Base-by-base conservation (phyloP, 108 stramenopile species). In the Cyclotella sp. region DNA sequence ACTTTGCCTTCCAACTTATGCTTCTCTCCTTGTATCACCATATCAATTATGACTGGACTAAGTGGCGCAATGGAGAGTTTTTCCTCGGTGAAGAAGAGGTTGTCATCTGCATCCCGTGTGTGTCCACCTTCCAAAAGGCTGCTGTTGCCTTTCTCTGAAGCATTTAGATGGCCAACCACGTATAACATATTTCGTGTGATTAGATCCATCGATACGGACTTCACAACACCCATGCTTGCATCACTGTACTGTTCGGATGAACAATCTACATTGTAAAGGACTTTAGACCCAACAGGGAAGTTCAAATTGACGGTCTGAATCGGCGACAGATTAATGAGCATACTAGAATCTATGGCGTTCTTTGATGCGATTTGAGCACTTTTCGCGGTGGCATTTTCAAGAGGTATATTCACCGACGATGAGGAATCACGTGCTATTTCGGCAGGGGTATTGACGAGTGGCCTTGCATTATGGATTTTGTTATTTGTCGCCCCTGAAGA, bases 161-260 rank as follows among this genome's bases (percentile, higher is more conserved):
- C 34, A 34, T 34, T 34, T 34, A 34, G 34, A 57, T 57, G 21
- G 4, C 24, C 55, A 24, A 57, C 24, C n/a, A 57, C 55, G 8
- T 24, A 57, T 22, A 57, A 24, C 55, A 57, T 57, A 12, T 57
- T 22, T 6, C 24, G 19, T 26, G 55, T 24, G 12, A 24, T 26
- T 22, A 57, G 55, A 26, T 24, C n/a, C 55, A 57, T 57, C 2
- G 55, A 57, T 24, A 57, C 55, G 8, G 55, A 57, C 22, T 57
- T 57, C 5, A 57, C 55, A 57, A 57, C 4, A 24, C 55, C 55
- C 1, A 19, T 57, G n/a, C 8, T n/a, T 5, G 24, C 55, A 57
- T 57, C 55, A 24, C 24, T 26, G 24, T 57, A 57, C 55, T 34
- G 34, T 34, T 57, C 55, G 3, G 55, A 26, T 1, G 55, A 4